Base-by-base conservation (phyloP, 2,329 filamentous ascomycete genomes). In the Fonsecaea monophora region DNA sequence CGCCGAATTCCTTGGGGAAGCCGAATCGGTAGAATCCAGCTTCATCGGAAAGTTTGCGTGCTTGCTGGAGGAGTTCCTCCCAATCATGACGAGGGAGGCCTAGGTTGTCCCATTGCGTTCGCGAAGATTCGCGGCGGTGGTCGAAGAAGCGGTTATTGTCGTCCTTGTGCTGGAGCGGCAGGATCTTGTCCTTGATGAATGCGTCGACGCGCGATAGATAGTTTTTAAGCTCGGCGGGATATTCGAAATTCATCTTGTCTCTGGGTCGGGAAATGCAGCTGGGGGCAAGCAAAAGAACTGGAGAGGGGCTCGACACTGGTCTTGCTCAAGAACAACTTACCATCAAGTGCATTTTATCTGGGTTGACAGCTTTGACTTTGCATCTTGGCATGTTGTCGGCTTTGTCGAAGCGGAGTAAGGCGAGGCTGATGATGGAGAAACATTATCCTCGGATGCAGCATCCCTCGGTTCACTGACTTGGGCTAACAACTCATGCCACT, bases 71-170 rank as follows among this genome's bases (percentile, higher is more conserved):
- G 0, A 89, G 76, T 1, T 78, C 77, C 71, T 89, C 86, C 87
- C 86, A 89, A 71, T 88, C 86, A 53, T 80, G 75, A 5, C 81
- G 81, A 0, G 87, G 87, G 2, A 89, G 79, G 2, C 87, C 86
- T 59, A 63, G 65, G 48, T 83, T 82, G 62, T 84, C 82, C 85
- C 86, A 89, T 73, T 89, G 82, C 1, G 87, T 89, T 38, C 87
- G 84, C 6, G 85, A 79, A 72, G 88, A 82, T 71, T 89, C 87
- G 69, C 87, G 84, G 18, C 87, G 83, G 75, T 89, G 84, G 75
- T 89, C 86, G 77, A 89, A 89, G 82, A 89, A 89, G 65, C 86
- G 83, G 62, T 86, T 80, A 73, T 89, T 89, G 74, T 88, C 85
- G 72, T 85, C 76, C 30, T 78, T 76, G 68, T 83, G 76, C 74